Evolutionary conservation across 352 stramenopile species (phyloP), one percentile per base, ranked within the genome.

Genomic region (Phytophthora fragariae): DNA sequence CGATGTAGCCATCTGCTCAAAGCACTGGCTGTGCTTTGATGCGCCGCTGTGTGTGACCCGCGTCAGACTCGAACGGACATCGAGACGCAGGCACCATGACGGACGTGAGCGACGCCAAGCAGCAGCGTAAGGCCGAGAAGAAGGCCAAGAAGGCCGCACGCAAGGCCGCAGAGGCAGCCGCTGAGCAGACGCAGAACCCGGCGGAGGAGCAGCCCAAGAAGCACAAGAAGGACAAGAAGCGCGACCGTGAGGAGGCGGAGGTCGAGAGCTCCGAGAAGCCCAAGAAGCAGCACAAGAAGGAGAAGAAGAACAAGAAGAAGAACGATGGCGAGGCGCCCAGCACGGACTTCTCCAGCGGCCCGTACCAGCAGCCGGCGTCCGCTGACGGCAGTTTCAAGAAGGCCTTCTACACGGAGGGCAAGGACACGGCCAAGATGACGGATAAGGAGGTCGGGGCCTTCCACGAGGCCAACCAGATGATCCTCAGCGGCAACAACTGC

Each of bases 381-480:
- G 78, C 64, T 52, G 87, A 92, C 58, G 85, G 87, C 59, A 90
- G 77, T 71, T 96, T 95, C 72, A 88, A 87, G 57, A 96, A 97
- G 82, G 67, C 87, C 19, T 96, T 96, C 66, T 97, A 98, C 80
- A 82, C 81, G 33, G 88, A 96, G 57, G 88, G 83, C 71, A 73
- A 81, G 58, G 77, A 86, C 41, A 92, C 86, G 3, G 86, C 65
- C 65, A 92, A 82, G 68, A 91, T 90, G 83, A 92, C 88, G 17
- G 83, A 97, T 58, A 83, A 89, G 1, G 87, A 97, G 39, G 82
- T 94, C 50, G 53, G 85, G 7, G 93, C 89, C 60, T 97, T 97
- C 85, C 96, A 98, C 74, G 80, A 93, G 58, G 71, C 82, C 50
- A 82, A 96, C 68, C 78, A 93, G 64, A 94, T 96, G 88, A 94